A percentile compares a stretch with the other conserved stretches of the same genome.
Evolutionary conservation across 2,329 filamentous ascomycete species (phyloP).

Genomic region (Fusarium brachygibbosum): DNA sequence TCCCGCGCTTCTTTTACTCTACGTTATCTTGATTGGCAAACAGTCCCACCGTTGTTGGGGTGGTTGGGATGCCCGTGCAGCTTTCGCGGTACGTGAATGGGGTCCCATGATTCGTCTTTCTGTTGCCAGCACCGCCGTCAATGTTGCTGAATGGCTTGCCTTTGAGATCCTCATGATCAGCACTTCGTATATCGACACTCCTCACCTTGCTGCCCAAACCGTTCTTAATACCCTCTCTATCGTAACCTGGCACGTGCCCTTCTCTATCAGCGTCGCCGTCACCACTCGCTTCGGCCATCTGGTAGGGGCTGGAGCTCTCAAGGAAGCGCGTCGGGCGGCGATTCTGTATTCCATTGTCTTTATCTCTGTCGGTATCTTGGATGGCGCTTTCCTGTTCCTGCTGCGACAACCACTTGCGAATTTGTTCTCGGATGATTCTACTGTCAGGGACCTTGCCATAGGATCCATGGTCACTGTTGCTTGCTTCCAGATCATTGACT

Average conservation of each 20-base stretch:
- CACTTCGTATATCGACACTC: constrained; percentile 60
- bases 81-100: constrained; percentile 58
- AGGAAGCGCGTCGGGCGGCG: constrained; percentile 34
- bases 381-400: constrained; percentile 33
- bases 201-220: constrained; percentile 59
- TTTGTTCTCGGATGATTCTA: constrained; percentile 39
- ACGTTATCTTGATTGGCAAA: constrained; percentile 59
- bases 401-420: constrained; percentile 28
- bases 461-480: constrained; percentile 35
- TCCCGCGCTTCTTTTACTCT: constrained; percentile 61
- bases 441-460: constrained; percentile 28
- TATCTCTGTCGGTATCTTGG: constrained; percentile 26
- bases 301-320: constrained; percentile 53
- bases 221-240: constrained; percentile 58
- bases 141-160: constrained; percentile 60
- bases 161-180: constrained; percentile 62
- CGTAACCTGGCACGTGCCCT: constrained; percentile 60
- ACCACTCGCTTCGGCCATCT: constrained; percentile 60
- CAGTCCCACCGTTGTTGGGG: constrained; percentile 53
- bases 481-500: constrained; percentile 40
- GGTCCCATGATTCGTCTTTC: constrained; percentile 57
- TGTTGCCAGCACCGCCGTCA: constrained; percentile 58
- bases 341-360: constrained; percentile 37
- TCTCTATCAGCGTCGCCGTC: constrained; percentile 58
- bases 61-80: constrained; percentile 55